Evolutionary conservation across 345 rosid genomes (phyloP).

Genomic region (Aegle marmelos): DNA sequence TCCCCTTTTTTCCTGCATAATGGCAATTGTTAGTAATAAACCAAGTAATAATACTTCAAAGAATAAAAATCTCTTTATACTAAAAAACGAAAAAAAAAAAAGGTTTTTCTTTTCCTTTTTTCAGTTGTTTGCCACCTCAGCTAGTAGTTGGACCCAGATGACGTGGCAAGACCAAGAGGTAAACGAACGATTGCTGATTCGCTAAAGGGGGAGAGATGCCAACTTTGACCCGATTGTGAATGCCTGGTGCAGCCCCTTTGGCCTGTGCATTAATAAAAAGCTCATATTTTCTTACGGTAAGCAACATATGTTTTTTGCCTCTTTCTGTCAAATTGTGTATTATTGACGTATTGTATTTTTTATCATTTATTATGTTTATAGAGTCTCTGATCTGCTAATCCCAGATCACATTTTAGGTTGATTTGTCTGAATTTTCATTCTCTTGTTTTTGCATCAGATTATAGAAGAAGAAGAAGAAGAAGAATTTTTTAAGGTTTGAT

Average conservation of each 20-base stretch:
- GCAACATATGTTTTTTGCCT: not conserved
- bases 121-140: slow-evolving; percentile 1
- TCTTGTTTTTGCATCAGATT: not conserved
- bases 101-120: no score
- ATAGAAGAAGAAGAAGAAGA: not conserved
- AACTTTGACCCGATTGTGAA: slow-evolving; percentile 29
- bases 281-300: not conserved
- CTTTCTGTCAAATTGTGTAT: not conserved
- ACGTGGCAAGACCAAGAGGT: not conserved
- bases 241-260: not conserved
- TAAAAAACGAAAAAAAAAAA: not conserved
- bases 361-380: not conserved
- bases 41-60: no score
- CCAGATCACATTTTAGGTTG: slow-evolving; percentile 23
- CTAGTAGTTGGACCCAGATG: not conserved
- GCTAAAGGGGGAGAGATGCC: not conserved
- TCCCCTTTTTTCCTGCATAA: no score
- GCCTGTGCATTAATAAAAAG: not conserved
- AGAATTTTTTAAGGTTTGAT: slow-evolving; percentile 14
- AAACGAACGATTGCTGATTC: not conserved
- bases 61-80: not conserved
- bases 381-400: not conserved
- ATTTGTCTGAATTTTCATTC: not conserved
- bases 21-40: no score
- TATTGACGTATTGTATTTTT: not conserved